A percentile compares a stretch with the other conserved stretches of the same genome.
These are phyloP conservation scores for Sparassis latifolia DNA, from an alignment of 1,284 basidiomycete species.

Conservation along the genomic window DNA sequence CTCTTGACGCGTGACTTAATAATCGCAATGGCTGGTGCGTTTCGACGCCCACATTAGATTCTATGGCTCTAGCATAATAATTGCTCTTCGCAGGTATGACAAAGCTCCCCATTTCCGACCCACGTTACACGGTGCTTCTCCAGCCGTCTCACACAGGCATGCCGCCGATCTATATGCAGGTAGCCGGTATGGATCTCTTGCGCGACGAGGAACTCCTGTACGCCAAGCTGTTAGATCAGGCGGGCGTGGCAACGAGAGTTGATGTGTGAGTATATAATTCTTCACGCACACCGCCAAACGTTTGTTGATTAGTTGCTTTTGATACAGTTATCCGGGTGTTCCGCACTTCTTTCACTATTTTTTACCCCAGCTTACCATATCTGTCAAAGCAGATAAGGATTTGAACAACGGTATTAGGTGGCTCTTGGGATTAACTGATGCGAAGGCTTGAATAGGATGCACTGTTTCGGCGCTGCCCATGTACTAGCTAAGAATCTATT, in stretches of 20 bases:
- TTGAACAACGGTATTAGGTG: no score
- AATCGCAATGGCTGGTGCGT: background rate
- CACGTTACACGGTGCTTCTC: slow-evolving; percentile 12
- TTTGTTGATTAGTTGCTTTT: no score
- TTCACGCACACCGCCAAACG: no score
- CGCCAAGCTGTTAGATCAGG: slow-evolving; percentile 14
- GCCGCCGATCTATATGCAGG: slow-evolving; percentile 17
- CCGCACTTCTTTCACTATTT: no score
- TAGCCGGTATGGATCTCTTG: slow-evolving; percentile 13
- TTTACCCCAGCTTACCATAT: no score
- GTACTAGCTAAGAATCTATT: no score
- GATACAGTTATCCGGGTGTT: no score
- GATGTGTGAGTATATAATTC: slow-evolving; percentile 10
- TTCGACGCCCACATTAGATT: no score
- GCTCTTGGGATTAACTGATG: no score
- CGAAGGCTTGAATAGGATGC: no score
- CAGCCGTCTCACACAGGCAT: slow-evolving; percentile 11
- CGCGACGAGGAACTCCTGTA: slow-evolving; percentile 21
- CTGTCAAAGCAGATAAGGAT: no score
- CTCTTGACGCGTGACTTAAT: background rate
- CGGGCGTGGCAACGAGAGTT: slow-evolving; percentile 13
- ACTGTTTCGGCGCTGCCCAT: no score
- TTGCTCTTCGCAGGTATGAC: background rate
- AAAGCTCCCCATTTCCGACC: slow-evolving; percentile 4
- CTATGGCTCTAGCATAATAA: background rate